These are phyloP conservation scores for Annona squamosa DNA, from an alignment of 164 flowering plant genomes.

Conservation along the genomic window DNA sequence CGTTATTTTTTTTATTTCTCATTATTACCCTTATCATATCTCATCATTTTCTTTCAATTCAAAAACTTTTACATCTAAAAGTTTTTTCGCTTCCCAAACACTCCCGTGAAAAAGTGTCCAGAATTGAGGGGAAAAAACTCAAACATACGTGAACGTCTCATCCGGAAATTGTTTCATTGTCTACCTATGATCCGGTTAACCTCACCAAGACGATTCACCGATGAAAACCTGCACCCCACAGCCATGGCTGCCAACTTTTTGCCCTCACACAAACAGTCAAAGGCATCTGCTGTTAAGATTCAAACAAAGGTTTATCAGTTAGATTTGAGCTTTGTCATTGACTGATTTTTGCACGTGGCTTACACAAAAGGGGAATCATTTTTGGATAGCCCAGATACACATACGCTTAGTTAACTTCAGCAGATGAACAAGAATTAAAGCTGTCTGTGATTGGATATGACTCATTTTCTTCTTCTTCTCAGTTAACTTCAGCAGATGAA, in stretches of 20 bases:
- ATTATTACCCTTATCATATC: too few species aligned
- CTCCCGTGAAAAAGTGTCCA: too few species aligned
- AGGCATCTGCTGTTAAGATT: not conserved
- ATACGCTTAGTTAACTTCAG: not conserved
- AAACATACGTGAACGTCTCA: too few species aligned
- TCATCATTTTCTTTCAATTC: too few species aligned
- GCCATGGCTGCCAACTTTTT: not conserved
- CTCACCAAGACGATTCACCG: too few species aligned
- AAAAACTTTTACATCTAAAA: too few species aligned
- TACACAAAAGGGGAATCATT: not conserved
- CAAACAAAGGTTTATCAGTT: not conserved
- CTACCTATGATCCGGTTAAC: too few species aligned
- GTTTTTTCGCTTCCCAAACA: too few species aligned
- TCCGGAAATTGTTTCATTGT: too few species aligned
- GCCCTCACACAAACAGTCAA: not conserved
- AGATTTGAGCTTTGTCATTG: not conserved
- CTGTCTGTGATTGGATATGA: not conserved
- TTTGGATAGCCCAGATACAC: not conserved
- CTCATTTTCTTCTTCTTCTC: slow-evolving; percentile 15
- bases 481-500: slow-evolving; percentile 58
- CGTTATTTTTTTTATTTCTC: too few species aligned
- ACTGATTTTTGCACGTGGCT: not conserved
- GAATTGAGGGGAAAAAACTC: too few species aligned
- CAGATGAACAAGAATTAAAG: not conserved
- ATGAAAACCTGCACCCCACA: not conserved